Evolutionary conservation across 78 protist species (phyloP).

Genomic region (Dictyostelium firmibasis): DNA sequence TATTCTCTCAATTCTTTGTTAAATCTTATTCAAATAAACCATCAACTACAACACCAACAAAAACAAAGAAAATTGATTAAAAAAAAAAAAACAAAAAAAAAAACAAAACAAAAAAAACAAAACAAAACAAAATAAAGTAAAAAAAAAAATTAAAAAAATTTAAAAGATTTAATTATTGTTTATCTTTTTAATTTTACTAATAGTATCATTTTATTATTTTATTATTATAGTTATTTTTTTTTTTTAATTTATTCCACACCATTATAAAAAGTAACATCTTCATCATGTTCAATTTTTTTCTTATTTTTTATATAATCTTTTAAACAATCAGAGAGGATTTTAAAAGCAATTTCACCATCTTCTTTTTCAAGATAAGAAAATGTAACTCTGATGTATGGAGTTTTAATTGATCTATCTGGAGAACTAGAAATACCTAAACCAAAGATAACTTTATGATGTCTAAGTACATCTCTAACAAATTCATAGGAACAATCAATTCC

Average conservation of each 20-base stretch:
- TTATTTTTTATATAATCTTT: background rate
- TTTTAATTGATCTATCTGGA: background rate
- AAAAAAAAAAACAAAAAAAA: background rate
- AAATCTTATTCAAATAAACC: slow-evolving; percentile 21
- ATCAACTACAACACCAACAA: background rate
- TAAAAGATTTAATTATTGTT: background rate
- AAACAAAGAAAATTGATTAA: slow-evolving; percentile 9
- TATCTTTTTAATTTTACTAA: too few relatives aligned
- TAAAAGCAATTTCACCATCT: slow-evolving; percentile 3
- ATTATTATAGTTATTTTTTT: background rate
- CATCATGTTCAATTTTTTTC: background rate
- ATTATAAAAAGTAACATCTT: background rate
- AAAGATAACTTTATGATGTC: background rate
- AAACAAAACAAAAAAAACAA: background rate
- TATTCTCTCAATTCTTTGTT: slow-evolving; percentile 49
- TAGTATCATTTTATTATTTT: background rate
- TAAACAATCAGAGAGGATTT: background rate
- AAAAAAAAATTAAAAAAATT: background rate
- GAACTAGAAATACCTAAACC: background rate
- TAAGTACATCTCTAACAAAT: background rate
- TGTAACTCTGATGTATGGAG: background rate
- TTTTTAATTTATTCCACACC: background rate
- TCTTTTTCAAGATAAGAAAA: background rate
- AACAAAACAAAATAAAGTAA: background rate
- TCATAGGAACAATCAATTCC: background rate